phyloP scores from a whole-genome alignment of 2,329 filamentous ascomycete species.

The Aureobasidium pullulans region DNA sequence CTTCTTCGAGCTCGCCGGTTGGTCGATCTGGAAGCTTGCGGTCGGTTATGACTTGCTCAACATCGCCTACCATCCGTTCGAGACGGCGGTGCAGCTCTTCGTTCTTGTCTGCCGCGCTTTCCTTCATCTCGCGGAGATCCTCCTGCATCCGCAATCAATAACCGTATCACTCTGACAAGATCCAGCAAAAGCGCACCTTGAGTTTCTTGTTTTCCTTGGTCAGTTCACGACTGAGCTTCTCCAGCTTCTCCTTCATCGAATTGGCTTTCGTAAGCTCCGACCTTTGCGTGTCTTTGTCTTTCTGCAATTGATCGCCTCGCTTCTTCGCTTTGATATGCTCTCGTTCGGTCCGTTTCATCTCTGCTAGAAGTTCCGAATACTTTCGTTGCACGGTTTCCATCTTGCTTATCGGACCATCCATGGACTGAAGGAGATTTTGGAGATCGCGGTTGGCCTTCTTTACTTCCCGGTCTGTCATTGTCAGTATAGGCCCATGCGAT shows the following conservation, averaged over 20 bases:
- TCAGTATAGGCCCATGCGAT: not conserved
- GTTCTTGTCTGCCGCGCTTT: slow-evolving; percentile 74
- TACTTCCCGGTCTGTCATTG: slow-evolving; percentile 72
- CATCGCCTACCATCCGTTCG: slow-evolving; percentile 69
- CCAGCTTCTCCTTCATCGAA: slow-evolving; percentile 88
- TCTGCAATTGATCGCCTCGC: slow-evolving; percentile 85
- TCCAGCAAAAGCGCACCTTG: slow-evolving; percentile 55
- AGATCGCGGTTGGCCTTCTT: slow-evolving; percentile 90
- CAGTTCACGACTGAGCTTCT: slow-evolving; percentile 89
- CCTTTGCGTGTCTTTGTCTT: slow-evolving; percentile 86
- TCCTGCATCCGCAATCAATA: slow-evolving; percentile 56
- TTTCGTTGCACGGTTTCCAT: slow-evolving; percentile 86
- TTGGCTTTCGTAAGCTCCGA: slow-evolving; percentile 85
- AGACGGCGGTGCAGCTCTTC: slow-evolving; percentile 79
- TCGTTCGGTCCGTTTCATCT: slow-evolving; percentile 92
- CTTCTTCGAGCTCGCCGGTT: slow-evolving; percentile 79
- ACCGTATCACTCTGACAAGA: slow-evolving; percentile 15
- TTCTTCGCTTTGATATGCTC: slow-evolving; percentile 96
- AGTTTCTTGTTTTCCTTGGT: slow-evolving; percentile 97
- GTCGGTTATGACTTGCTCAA: slow-evolving; percentile 81
- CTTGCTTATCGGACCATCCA: slow-evolving; percentile 86
- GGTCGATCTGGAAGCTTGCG: slow-evolving; percentile 74
- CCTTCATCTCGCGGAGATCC: slow-evolving; percentile 77
- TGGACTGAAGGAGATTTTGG: slow-evolving; percentile 72
- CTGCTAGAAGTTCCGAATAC: slow-evolving; percentile 81